phyloP scores from a whole-genome alignment of 176 grass and related monocot genomes.

The Pharus latifolius region DNA sequence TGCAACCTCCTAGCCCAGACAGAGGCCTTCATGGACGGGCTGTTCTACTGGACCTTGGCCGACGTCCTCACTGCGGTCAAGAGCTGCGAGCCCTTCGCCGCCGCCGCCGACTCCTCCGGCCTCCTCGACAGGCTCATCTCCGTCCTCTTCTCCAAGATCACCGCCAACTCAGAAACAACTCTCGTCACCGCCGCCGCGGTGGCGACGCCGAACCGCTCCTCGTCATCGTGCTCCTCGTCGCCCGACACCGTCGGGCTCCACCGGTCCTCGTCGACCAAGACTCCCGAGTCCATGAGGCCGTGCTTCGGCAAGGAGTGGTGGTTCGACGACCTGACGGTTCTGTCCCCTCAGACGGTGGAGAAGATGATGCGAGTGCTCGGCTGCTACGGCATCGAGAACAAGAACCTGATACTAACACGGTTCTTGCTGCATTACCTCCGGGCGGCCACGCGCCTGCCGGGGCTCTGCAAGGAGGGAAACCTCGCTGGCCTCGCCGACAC shows the following conservation, averaged over 20 bases:
- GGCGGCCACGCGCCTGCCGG: slow-evolving; percentile 16
- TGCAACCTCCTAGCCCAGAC: slow-evolving; percentile 64
- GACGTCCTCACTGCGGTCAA: slow-evolving; percentile 57
- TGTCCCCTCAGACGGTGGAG: slow-evolving; percentile 53
- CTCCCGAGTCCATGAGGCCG: slow-evolving; percentile 49
- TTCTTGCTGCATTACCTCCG: slow-evolving; percentile 88
- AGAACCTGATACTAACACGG: slow-evolving; percentile 66
- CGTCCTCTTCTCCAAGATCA: slow-evolving; percentile 60
- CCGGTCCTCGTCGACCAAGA: slow-evolving; percentile 49
- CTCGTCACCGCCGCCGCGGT: not conserved
- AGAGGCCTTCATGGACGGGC: slow-evolving; percentile 59
- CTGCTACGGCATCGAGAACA: slow-evolving; percentile 75
- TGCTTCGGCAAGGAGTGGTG: slow-evolving; percentile 71
- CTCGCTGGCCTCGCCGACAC: slow-evolving; percentile 70
- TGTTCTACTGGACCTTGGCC: slow-evolving; percentile 66
- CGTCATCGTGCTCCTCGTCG: slow-evolving; percentile 63
- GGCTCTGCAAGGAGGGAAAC: not conserved
- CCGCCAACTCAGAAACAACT: slow-evolving; percentile 30
- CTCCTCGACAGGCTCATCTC: slow-evolving; percentile 56
- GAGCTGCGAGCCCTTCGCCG: slow-evolving; percentile 46
- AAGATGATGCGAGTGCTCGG: slow-evolving; percentile 63
- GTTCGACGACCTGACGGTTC: slow-evolving; percentile 65
- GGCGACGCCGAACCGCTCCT: slow-evolving; percentile 29
- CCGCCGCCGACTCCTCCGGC: slow-evolving; percentile 21
- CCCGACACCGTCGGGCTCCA: slow-evolving; percentile 41